Base-by-base conservation (phyloP, 1,284 basidiomycete genomes). In the Bondarzewia mesenterica region DNA sequence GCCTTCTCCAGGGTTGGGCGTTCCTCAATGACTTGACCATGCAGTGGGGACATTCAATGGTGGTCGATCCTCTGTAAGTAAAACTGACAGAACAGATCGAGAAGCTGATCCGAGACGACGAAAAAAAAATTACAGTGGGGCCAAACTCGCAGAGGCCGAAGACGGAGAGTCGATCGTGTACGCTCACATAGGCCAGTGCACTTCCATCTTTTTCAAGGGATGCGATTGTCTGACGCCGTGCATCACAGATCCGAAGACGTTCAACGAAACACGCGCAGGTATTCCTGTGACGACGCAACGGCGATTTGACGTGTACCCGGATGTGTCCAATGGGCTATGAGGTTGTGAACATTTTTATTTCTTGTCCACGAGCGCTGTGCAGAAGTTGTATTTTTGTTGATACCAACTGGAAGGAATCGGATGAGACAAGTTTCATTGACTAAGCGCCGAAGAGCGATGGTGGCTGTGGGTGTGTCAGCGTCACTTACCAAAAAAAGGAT, bases 211-310 rank as follows among this genome's bases (percentile, higher is more conserved):
- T n/a, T n/a, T n/a, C 29, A 32, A 32, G n/a, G 29, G 3, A 32
- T 32, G 5, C 29, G 29, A n/a, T 32, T n/a, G n/a, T 32, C 29
- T 32, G 29, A 32, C n/a, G n/a, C n/a, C n/a, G n/a, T 32, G 29
- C n/a, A 12, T 32, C 29, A 45, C 64, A 94, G 93, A 94, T 58
- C 80, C 91, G 6, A 70, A 82, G 51, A 63, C 74, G 43, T 73
- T 93, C 54, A 61, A 76, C 36, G 79, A 82, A 5, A 84, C 90
- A 7, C 77, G 93, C 37, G 72, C 77, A 47, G 88, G 88, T 12
- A 89, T 95, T 49, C 93, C 93, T 12, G 89, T 97, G 16, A 93
- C 89, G 1, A 77, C 71, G 20, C 94, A 97, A 65, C 70, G 93
- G 50, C 78, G 93, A 49, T 96, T 95, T 62, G 93, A 95, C 66